A percentile compares a stretch with the other conserved stretches of the same genome.
These are phyloP conservation scores for Acorus gramineus DNA, from an alignment of 106 monocot genomes.

Conservation along the genomic window DNA sequence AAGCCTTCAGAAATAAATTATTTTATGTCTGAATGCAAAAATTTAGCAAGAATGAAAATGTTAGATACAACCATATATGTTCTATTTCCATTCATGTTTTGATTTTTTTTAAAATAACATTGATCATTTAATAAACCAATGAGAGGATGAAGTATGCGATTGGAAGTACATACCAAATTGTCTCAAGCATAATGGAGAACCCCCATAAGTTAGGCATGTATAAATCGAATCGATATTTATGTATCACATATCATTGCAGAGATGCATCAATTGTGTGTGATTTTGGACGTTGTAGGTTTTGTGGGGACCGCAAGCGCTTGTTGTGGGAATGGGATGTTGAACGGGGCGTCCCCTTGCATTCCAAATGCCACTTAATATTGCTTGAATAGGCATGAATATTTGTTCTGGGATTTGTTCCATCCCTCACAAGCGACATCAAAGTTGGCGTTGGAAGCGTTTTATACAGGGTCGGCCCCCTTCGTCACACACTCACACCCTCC, in stretches of 20 bases:
- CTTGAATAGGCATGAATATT: slow-evolving; percentile 5
- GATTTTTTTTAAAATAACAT: too few relatives aligned
- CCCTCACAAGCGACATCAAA: slow-evolving; percentile 14
- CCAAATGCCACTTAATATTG: slow-evolving; percentile 15
- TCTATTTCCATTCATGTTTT: too few relatives aligned
- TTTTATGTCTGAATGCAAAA: too few relatives aligned
- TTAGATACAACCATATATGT: too few relatives aligned
- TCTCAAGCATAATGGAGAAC: slow-evolving; percentile 1
- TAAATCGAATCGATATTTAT: not conserved
- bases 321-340: slow-evolving; percentile 15
- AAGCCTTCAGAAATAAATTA: too few relatives aligned
- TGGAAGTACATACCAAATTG: slow-evolving; percentile 9
- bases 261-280: too few relatives aligned
- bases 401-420: slow-evolving; percentile 23
- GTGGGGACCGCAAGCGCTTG: slow-evolving; percentile 9
- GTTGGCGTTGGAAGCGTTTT: slow-evolving; percentile 3
- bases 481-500: too few relatives aligned
- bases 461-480: not conserved
- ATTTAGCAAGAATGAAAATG: too few relatives aligned
- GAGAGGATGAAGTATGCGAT: slow-evolving; percentile 21
- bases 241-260: too few relatives aligned
- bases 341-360: not conserved
- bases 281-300: too few relatives aligned
- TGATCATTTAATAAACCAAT: too few relatives aligned
- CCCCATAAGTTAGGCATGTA: slow-evolving; percentile 8